Evolutionary conservation across 371 early-diverging fungal species (phyloP).

Genomic region (Sporodiniella umbellata): DNA sequence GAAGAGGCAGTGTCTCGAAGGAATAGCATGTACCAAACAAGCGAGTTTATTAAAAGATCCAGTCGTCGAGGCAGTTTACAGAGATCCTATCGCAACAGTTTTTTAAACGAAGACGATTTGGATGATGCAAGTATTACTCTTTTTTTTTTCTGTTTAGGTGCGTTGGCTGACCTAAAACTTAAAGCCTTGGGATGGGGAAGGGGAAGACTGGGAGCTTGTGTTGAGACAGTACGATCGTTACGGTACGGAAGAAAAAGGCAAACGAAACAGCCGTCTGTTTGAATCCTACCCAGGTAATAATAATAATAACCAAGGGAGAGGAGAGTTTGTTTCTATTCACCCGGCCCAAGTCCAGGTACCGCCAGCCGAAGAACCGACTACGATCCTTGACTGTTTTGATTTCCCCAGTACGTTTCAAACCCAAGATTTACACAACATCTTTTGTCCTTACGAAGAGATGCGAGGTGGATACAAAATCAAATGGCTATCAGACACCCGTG

Average conservation of each 20-base stretch:
- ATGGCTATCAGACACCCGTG: conserved; percentile 73
- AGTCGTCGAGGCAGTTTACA: not conserved
- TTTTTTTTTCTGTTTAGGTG: conserved; percentile 47
- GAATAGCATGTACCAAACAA: not conserved
- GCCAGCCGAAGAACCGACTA: conserved; percentile 36
- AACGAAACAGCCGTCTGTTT: conserved; percentile 38
- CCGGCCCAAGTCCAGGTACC: not conserved
- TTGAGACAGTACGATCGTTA: conserved; percentile 47
- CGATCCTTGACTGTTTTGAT: conserved; percentile 49
- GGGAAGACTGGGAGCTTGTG: conserved; percentile 42
- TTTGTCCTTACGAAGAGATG: conserved; percentile 47
- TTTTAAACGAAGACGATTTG: conserved; percentile 6
- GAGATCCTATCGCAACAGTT: conserved; percentile 13
- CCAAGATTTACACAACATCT: conserved; percentile 55
- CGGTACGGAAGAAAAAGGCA: conserved; percentile 25
- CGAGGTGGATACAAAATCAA: conserved; percentile 75
- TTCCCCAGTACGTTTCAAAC: conserved; percentile 56
- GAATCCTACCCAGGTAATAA: conserved; percentile 42
- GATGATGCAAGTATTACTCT: conserved; percentile 17
- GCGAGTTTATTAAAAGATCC: not conserved
- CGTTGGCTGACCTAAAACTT: conserved; percentile 8
- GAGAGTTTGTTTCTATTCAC: too few species aligned
- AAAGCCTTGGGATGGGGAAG: too few species aligned
- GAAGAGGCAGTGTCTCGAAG: not conserved
- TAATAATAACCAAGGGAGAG: not conserved